These are phyloP conservation scores for Pythium sukuiense DNA, from an alignment of 352 stramenopile species.

Conservation along the genomic window DNA sequence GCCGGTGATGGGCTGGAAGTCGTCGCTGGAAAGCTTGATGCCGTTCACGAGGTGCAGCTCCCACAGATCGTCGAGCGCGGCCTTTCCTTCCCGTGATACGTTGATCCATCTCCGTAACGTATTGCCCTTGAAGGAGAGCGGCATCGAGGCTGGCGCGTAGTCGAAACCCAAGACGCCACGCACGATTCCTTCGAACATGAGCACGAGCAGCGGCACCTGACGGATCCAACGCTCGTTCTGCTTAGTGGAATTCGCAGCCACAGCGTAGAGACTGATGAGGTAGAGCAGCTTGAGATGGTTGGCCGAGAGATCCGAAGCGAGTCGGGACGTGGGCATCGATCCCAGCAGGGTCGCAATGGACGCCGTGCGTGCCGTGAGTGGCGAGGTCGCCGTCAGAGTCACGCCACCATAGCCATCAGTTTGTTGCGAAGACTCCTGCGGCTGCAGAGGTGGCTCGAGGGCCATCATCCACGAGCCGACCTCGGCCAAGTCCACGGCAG, in stretches of 20 bases:
- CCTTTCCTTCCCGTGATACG: constrained; percentile 94
- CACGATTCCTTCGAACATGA: constrained; percentile 97
- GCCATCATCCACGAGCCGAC: constrained; percentile 24
- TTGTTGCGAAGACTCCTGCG: background rate
- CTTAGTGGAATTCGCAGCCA: constrained; percentile 83
- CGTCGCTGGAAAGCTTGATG: constrained; percentile 92
- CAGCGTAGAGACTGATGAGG: constrained; percentile 94
- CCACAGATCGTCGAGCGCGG: constrained; percentile 94
- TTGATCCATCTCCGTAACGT: constrained; percentile 89
- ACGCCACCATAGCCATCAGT: background rate
- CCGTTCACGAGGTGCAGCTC: constrained; percentile 93
- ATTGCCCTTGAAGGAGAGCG: constrained; percentile 92
- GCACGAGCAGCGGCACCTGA: constrained; percentile 93
- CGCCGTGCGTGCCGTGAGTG: constrained; percentile 13
- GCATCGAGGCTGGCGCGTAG: constrained; percentile 93
- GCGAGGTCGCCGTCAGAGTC: constrained; percentile 1
- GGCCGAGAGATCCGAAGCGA: constrained; percentile 71
- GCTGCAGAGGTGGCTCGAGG: constrained; percentile 18
- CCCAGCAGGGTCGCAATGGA: constrained; percentile 17
- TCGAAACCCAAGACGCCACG: constrained; percentile 95
- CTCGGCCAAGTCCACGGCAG: constrained; percentile 2
- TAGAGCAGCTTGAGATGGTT: constrained; percentile 97
- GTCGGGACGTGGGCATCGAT: constrained; percentile 12
- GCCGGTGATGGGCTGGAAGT: constrained; percentile 95
- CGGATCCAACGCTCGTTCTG: constrained; percentile 96